Conservation (phyloP, 495 filamentous ascomycete species). For the Penicillium arizonense region DNA sequence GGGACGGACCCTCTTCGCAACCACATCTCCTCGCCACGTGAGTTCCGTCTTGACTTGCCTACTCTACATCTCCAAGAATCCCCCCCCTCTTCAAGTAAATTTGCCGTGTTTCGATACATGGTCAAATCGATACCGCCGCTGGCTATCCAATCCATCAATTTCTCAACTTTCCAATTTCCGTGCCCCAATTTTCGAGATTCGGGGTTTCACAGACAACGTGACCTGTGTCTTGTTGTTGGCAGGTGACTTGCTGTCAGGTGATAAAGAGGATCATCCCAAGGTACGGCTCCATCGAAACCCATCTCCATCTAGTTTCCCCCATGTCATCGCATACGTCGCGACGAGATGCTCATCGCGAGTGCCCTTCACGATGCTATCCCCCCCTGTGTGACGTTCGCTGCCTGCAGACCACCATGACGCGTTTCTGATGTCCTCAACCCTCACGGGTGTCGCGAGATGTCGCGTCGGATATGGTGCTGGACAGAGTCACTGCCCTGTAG, state of each 20-base stretch:
- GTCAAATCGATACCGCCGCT: conserved; percentile 15
- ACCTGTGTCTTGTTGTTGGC: conserved; percentile 46
- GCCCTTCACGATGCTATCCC: conserved; percentile 4
- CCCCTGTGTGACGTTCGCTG: conserved; percentile 29
- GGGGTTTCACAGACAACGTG: conserved; percentile 32
- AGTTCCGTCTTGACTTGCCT: conserved; percentile 42
- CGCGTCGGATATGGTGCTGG: background rate
- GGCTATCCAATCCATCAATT: conserved; percentile 5
- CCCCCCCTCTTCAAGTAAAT: conserved; percentile 33
- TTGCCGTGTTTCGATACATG: conserved; percentile 20
- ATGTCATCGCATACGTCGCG: conserved; percentile 6
- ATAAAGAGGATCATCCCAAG: conserved; percentile 49
- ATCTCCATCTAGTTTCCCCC: conserved; percentile 9
- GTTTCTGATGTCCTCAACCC: conserved; percentile 22
- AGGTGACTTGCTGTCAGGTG: conserved; percentile 55
- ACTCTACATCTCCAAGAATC: conserved; percentile 29
- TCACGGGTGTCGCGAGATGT: conserved; percentile 1
- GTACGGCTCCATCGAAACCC: conserved; percentile 32
- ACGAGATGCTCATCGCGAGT: conserved; percentile 7
- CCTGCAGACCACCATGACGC: conserved; percentile 29
- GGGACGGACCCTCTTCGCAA: conserved; percentile 26
- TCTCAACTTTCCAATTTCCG: conserved; percentile 24
- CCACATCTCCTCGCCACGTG: conserved; percentile 39
- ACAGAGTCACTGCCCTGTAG: background rate
- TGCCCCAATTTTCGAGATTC: conserved; percentile 23